These are phyloP conservation scores for Chrysoporthe puriensis DNA, from an alignment of 2,329 filamentous ascomycete species.

Conservation along the genomic window DNA sequence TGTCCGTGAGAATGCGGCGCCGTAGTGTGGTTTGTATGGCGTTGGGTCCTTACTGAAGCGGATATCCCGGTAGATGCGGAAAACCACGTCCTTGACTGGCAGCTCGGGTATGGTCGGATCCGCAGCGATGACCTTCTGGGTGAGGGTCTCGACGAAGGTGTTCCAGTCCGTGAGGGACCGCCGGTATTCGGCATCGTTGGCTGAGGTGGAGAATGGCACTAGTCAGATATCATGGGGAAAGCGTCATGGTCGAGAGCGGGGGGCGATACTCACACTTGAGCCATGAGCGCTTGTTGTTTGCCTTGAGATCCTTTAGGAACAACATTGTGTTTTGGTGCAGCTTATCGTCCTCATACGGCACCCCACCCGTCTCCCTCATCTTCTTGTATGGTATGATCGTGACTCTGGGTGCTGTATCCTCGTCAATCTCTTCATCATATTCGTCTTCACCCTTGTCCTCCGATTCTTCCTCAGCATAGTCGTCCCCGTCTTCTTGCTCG, in stretches of 20 bases:
- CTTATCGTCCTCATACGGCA: conserved; percentile 55
- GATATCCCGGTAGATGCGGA: conserved; percentile 85
- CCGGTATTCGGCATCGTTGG: conserved; percentile 79
- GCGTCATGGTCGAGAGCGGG: too few species aligned
- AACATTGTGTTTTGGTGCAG: conserved; percentile 62
- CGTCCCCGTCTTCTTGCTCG: conserved; percentile 35
- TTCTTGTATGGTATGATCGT: conserved; percentile 48
- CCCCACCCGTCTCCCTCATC: conserved; percentile 45
- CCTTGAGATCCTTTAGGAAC: conserved; percentile 62
- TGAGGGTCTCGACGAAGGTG: conserved; percentile 73
- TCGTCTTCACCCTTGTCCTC: conserved; percentile 40
- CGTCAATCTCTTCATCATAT: conserved; percentile 40
- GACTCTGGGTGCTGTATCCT: conserved; percentile 41
- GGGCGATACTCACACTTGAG: conserved; percentile 52
- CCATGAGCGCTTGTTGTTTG: conserved; percentile 63
- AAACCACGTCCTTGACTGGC: conserved; percentile 82
- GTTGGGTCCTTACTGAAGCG: conserved; percentile 84
- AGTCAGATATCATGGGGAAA: conserved; percentile 1
- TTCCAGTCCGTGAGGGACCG: conserved; percentile 80
- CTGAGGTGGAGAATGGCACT: conserved; percentile 46
- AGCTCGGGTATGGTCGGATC: conserved; percentile 87
- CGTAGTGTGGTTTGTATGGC: conserved; percentile 89
- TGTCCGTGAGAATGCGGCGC: conserved; percentile 84
- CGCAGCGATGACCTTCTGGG: conserved; percentile 68
- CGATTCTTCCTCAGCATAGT: conserved; percentile 41